A percentile compares a stretch with the other conserved stretches of the same genome.
These are phyloP conservation scores for Ceratobasidium sp. DNA, from an alignment of 1,284 basidiomycete genomes.

Conservation along the genomic window DNA sequence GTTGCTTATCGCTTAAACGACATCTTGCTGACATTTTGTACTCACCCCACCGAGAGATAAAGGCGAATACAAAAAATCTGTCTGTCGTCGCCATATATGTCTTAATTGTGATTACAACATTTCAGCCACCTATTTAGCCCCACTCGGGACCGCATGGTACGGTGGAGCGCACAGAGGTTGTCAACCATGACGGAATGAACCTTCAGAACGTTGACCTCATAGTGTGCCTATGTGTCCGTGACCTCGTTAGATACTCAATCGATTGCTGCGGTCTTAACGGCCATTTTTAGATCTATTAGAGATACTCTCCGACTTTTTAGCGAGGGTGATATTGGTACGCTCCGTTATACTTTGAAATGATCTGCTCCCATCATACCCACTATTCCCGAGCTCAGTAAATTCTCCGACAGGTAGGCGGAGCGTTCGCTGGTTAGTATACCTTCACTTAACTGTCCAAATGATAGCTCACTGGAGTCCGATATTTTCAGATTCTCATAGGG, in stretches of 20 bases:
- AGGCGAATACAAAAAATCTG: neutral
- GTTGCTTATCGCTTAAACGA: neutral
- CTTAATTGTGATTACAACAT: too few relatives aligned
- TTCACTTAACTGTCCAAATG: neutral
- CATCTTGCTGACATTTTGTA: neutral
- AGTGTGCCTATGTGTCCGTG: neutral
- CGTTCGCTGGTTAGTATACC: neutral
- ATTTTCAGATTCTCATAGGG: neutral
- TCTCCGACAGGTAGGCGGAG: neutral
- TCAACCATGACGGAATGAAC: neutral
- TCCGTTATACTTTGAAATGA: neutral
- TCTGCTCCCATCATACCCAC: neutral
- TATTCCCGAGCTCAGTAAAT: neutral
- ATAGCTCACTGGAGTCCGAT: constrained; percentile 2
- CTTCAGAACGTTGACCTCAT: neutral
- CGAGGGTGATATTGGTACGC: neutral
- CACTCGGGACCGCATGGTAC: neutral
- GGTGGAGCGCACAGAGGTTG: too few relatives aligned
- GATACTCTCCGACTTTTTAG: neutral
- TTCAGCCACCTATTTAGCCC: neutral
- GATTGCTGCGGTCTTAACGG: neutral
- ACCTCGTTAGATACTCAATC: neutral
- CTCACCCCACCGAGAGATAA: neutral
- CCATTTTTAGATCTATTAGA: neutral
- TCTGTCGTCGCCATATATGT: too few relatives aligned